Evolutionary conservation across 2,329 filamentous ascomycete species (phyloP), one percentile per base, ranked within the genome.

Genomic region (Zymoseptoria brevis): DNA sequence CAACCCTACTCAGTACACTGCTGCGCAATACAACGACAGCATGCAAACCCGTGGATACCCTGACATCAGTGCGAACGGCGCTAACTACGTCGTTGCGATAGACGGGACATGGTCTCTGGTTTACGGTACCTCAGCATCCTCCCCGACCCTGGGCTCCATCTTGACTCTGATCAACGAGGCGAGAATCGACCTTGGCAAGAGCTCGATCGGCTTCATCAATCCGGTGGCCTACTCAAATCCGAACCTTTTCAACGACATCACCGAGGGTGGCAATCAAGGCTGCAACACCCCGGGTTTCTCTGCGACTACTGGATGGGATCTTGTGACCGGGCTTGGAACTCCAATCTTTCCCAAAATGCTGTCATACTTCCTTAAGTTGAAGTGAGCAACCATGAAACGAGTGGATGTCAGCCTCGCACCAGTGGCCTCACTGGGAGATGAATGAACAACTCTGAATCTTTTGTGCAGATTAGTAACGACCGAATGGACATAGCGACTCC

Each of bases 81-180:
- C 69, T 8, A 72, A 72, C 57, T 70, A 69, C 57, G 68, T 71
- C 19, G 69, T 80, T 6, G 76, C 77, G 1, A 68, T 78, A 30
- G 69, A 79, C 53, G 78, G 77, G 19, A 66, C 68, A 4, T 78
- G 77, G 57, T 64, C 66, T 0, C 70, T 77, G 26, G 74, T 78
- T 0, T 80, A 74, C 54, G 82, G 81, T 13, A 84, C 82, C 0
- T 80, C 77, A 54, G 78, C 80, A 7, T 76, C 76, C 2, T 68
- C 77, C 30, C 81, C 81, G 0, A 76, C 80, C 1, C 77, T 79
- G 62, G 79, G 75, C 0, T 70, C 76, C 0, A 74, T 81, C 48
- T 65, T 83, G 26, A 82, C 77, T 1, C 65, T 80, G 22, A 71
- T 78, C 65, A 78, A 78, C 57, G 71, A 77, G 58, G 74, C 69